phyloP scores from a whole-genome alignment of 345 rosid species.

The Passiflora organensis region DNA sequence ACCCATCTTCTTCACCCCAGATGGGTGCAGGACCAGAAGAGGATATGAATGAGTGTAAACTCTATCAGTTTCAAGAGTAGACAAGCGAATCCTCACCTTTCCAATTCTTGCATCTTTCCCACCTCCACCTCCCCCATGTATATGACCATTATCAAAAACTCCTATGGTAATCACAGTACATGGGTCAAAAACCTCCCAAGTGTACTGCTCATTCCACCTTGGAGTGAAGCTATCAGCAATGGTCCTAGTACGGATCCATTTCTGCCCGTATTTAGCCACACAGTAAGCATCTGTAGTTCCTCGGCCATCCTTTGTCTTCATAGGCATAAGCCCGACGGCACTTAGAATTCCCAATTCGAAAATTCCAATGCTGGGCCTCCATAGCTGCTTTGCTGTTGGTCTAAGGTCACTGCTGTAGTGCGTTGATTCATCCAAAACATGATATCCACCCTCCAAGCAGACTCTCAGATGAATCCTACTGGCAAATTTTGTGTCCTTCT shows the following conservation, averaged over 20 bases:
- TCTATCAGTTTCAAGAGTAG: constrained; percentile 28
- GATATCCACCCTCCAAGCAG: constrained; percentile 28
- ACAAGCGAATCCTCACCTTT: constrained; percentile 29
- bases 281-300: constrained; percentile 28
- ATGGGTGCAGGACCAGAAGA: constrained; percentile 20
- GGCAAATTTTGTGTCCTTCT: constrained; percentile 24
- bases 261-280: constrained; percentile 30
- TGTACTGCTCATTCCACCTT: too few relatives aligned
- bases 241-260: constrained; percentile 30
- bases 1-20: constrained; percentile 27
- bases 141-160: constrained; percentile 26
- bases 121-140: constrained; percentile 21
- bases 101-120: constrained; percentile 27
- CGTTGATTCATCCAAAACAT: constrained; percentile 31
- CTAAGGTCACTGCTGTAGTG: constrained; percentile 30
- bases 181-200: constrained; percentile 30
- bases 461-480: constrained; percentile 25
- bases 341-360: constrained; percentile 24
- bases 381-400: constrained; percentile 30
- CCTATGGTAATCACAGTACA: constrained; percentile 31
- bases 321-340: constrained; percentile 24
- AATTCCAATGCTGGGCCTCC: constrained; percentile 32
- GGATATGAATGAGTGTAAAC: constrained; percentile 30
- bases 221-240: constrained; percentile 24
- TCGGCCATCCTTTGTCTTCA: constrained; percentile 23